These are phyloP conservation scores for Funneliformis geosporum DNA, from an alignment of 192 early-diverging fungal species.

Conservation along the genomic window DNA sequence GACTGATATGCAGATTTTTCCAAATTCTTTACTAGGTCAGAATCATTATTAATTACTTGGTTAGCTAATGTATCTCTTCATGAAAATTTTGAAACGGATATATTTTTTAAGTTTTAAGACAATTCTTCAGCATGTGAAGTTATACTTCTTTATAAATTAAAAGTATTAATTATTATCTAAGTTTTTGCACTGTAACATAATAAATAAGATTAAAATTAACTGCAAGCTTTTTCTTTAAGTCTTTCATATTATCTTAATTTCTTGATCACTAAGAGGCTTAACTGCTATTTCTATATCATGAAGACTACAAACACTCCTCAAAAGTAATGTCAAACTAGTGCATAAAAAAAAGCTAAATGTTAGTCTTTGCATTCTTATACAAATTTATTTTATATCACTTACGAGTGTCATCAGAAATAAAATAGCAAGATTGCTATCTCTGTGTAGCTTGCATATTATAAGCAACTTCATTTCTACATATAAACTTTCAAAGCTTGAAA, in stretches of 20 bases:
- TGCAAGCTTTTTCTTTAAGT: neutral
- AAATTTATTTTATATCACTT: neutral
- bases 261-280: neutral
- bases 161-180: neutral
- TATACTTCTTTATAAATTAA: neutral
- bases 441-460: constrained; percentile 21
- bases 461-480: constrained; percentile 20
- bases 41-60: too few species aligned
- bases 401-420: constrained; percentile 18
- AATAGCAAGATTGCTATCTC: constrained; percentile 15
- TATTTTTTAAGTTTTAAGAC: neutral
- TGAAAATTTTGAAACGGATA: neutral
- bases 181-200: neutral
- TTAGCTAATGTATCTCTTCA: too few species aligned
- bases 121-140: neutral
- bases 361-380: neutral
- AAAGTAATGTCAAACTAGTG: constrained; percentile 21
- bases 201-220: neutral
- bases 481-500: constrained; percentile 7
- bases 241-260: neutral
- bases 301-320: constrained; percentile 2
- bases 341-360: constrained; percentile 6
- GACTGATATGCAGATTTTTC: too few species aligned
- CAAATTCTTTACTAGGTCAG: too few species aligned
- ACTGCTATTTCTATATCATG: neutral